Conservation (phyloP, 352 stramenopile species). For the Pythium scleroteichum region DNA sequence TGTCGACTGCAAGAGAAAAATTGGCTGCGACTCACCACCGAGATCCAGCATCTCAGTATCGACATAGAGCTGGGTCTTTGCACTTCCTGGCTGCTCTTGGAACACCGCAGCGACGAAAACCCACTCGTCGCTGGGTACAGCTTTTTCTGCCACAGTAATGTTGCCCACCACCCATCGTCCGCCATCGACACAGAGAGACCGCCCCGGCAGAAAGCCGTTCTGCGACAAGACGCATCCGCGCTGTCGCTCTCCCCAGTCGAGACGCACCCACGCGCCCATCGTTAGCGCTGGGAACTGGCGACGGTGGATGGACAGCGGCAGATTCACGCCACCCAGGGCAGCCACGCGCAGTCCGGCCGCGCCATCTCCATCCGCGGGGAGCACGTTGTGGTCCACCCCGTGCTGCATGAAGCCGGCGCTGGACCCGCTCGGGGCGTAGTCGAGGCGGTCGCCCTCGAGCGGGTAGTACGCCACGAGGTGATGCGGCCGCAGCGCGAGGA, state of each 20-base stretch:
- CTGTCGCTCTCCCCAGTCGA: conserved; percentile 20
- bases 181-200: conserved; percentile 38
- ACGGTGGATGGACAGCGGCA: conserved; percentile 35
- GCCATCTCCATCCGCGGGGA: neutral
- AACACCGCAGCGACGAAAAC: conserved; percentile 46
- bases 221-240: conserved; percentile 46
- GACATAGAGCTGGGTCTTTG: conserved; percentile 23
- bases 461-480: conserved; percentile 55
- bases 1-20: neutral
- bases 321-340: conserved; percentile 29
- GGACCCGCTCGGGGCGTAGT: conserved; percentile 41
- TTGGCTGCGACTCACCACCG: neutral
- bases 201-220: conserved; percentile 36
- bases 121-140: conserved; percentile 33
- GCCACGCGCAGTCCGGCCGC: conserved; percentile 22
- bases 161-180: conserved; percentile 38
- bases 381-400: conserved; percentile 13
- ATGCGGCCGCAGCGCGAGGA: conserved; percentile 33
- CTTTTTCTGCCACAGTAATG: neutral
- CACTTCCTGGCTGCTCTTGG: conserved; percentile 12
- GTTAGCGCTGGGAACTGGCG: conserved; percentile 34
- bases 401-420: conserved; percentile 45
- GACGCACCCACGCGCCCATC: conserved; percentile 44
- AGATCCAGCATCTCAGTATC: conserved; percentile 17
- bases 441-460: conserved; percentile 30